A percentile compares a stretch with the other conserved stretches of the same genome.
These are phyloP conservation scores for Fusarium nodosum DNA, from an alignment of 2,329 filamentous ascomycete species.

Conservation along the genomic window DNA sequence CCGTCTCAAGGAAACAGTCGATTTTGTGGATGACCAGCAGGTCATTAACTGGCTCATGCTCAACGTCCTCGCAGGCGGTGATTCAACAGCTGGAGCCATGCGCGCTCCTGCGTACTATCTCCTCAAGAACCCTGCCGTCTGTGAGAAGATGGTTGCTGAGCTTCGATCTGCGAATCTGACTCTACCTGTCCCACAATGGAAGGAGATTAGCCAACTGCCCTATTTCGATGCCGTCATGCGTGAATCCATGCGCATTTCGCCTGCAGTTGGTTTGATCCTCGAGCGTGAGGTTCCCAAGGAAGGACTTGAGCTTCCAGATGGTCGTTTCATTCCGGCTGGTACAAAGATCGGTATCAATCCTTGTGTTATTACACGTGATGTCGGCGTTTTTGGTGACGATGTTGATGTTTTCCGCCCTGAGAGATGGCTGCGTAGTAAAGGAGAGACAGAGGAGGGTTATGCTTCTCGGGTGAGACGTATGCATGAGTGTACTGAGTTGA, in stretches of 20 bases:
- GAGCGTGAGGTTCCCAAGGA: conserved; percentile 34
- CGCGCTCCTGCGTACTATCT: conserved; percentile 35
- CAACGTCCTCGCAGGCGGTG: conserved; percentile 39
- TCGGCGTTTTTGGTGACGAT: conserved; percentile 28
- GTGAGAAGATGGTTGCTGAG: conserved; percentile 37
- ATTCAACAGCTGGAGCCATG: conserved; percentile 42
- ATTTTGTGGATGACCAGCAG: conserved; percentile 38
- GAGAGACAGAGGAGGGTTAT: conserved; percentile 16
- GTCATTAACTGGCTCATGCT: conserved; percentile 43
- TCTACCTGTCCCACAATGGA: conserved; percentile 36
- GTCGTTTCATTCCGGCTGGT: conserved; percentile 23
- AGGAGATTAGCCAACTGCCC: conserved; percentile 24
- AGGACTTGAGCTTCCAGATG: conserved; percentile 25
- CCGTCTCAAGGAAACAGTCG: conserved; percentile 35
- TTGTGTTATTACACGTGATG: conserved; percentile 33
- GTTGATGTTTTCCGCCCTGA: conserved; percentile 34
- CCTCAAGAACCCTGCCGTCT: conserved; percentile 18
- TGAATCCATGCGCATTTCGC: conserved; percentile 31
- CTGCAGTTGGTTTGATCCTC: conserved; percentile 28
- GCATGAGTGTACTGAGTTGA: conserved; percentile 37
- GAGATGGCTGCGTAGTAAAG: conserved; percentile 23
- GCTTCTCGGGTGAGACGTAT: conserved; percentile 23
- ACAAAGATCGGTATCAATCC: conserved; percentile 39
- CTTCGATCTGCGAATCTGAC: conserved; percentile 18
- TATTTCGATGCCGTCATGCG: conserved; percentile 42